phyloP scores from a whole-genome alignment of 495 filamentous ascomycete species.

The Jackrogersella multiformis region DNA sequence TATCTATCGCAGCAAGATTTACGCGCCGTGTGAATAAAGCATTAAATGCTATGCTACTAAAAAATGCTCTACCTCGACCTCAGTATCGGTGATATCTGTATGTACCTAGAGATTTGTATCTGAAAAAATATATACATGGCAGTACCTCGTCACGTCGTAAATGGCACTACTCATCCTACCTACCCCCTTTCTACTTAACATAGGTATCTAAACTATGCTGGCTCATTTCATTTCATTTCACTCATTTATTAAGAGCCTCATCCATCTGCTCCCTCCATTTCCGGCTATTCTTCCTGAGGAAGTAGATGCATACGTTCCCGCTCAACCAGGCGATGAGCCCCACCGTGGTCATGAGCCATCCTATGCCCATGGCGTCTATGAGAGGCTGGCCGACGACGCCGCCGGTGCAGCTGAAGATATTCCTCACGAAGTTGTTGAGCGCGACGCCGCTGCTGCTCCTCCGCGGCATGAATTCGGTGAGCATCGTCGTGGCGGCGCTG shows the following conservation, averaged over 20 bases:
- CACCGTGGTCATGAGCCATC: slow-evolving; percentile 87
- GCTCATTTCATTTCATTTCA: no score
- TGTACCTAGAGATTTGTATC: no score
- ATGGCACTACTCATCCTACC: not conserved
- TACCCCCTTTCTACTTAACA: not conserved
- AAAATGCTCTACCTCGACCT: no score
- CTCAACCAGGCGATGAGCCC: slow-evolving; percentile 68
- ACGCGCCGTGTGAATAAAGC: no score
- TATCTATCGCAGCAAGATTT: no score
- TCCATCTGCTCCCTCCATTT: slow-evolving; percentile 78
- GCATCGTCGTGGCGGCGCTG: slow-evolving; percentile 77
- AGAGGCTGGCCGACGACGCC: slow-evolving; percentile 77
- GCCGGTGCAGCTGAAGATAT: slow-evolving; percentile 85
- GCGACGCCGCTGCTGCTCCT: slow-evolving; percentile 78
- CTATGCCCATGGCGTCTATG: slow-evolving; percentile 83
- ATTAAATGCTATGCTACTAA: no score
- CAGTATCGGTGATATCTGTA: no score
- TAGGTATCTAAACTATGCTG: no score
- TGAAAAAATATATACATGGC: no score
- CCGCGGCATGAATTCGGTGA: slow-evolving; percentile 90
- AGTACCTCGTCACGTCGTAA: slow-evolving; percentile 15
- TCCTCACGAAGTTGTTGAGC: slow-evolving; percentile 85
- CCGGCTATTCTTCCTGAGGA: slow-evolving; percentile 71
- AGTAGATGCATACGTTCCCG: slow-evolving; percentile 66
- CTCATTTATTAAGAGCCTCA: slow-evolving; percentile 40